These are phyloP conservation scores for Solanum piurae DNA, from an alignment of 257 asterid genomes.

Conservation along the genomic window DNA sequence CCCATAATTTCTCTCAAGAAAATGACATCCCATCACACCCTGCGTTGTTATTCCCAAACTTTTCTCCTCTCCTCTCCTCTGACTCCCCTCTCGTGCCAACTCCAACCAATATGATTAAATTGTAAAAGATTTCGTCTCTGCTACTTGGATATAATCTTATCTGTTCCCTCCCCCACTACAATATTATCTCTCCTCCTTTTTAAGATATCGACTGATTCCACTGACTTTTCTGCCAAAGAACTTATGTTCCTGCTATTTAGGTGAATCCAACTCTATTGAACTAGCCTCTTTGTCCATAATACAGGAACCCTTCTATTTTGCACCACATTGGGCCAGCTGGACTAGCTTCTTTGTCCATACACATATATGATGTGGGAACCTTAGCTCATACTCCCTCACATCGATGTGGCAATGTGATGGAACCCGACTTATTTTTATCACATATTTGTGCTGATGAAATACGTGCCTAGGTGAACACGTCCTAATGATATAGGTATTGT, in stretches of 20 bases:
- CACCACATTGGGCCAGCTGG: not conserved
- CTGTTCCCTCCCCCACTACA: not conserved
- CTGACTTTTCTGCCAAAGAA: not conserved
- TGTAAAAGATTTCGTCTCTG: not conserved
- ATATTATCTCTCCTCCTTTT: not conserved
- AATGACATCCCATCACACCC: not conserved
- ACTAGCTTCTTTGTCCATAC: not conserved
- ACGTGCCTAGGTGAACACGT: not conserved
- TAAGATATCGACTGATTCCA: not conserved
- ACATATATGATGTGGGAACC: not conserved
- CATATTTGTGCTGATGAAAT: not conserved
- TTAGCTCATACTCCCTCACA: not conserved
- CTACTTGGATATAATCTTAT: not conserved
- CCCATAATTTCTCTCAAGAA: not conserved
- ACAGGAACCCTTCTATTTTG: not conserved
- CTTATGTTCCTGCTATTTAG: not conserved
- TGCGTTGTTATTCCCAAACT: not conserved
- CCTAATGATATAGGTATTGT: not conserved
- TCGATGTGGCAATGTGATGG: not conserved
- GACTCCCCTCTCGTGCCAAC: not conserved
- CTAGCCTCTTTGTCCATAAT: not conserved
- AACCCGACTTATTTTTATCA: not conserved
- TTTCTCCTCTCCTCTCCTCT: not conserved
- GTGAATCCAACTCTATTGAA: not conserved
- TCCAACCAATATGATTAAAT: not conserved